Percentiles rank a stretch among this genome's conserved stretches.
These are phyloP conservation scores for Bruguiera hainesii DNA, from an alignment of 441 rosid species.

Conservation along the genomic window DNA sequence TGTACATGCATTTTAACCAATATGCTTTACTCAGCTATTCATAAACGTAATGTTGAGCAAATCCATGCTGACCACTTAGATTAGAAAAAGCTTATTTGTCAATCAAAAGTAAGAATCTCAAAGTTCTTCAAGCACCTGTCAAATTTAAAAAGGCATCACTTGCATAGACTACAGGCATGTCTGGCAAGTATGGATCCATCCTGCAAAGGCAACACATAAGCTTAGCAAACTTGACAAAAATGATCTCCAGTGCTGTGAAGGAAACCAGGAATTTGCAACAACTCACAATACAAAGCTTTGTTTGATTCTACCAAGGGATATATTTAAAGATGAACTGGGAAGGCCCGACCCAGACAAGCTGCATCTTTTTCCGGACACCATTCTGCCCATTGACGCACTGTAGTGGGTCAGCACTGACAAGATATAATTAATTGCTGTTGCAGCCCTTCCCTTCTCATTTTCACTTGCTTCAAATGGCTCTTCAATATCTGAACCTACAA, in stretches of 20 bases:
- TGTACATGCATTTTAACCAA: constrained; percentile 11
- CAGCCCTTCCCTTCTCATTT: constrained; percentile 56
- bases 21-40: constrained; percentile 3
- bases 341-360: constrained; percentile 37
- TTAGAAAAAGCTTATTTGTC: not conserved
- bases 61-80: constrained; percentile 3
- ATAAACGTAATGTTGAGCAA: not conserved
- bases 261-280: constrained; percentile 37
- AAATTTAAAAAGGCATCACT: constrained; percentile 84
- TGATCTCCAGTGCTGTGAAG: constrained; percentile 13
- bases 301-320: constrained; percentile 99
- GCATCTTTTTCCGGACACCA: constrained; percentile 59
- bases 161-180: constrained; percentile 81
- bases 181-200: constrained; percentile 63
- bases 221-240: constrained; percentile 26
- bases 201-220: constrained; percentile 39
- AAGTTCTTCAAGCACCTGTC: constrained; percentile 50
- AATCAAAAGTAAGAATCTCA: not conserved
- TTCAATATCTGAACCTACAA: constrained; percentile 48
- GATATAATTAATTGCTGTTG: constrained; percentile 41
- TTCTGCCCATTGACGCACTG: constrained; percentile 56
- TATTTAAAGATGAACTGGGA: constrained; percentile 60
- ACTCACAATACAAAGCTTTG: constrained; percentile 99
- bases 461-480: constrained; percentile 74
- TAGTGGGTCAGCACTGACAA: constrained; percentile 57